Evolutionary conservation across 2,329 filamentous ascomycete genomes (phyloP), one percentile per base, ranked within the genome.

Genomic region (Westerdykella aurantiaca): DNA sequence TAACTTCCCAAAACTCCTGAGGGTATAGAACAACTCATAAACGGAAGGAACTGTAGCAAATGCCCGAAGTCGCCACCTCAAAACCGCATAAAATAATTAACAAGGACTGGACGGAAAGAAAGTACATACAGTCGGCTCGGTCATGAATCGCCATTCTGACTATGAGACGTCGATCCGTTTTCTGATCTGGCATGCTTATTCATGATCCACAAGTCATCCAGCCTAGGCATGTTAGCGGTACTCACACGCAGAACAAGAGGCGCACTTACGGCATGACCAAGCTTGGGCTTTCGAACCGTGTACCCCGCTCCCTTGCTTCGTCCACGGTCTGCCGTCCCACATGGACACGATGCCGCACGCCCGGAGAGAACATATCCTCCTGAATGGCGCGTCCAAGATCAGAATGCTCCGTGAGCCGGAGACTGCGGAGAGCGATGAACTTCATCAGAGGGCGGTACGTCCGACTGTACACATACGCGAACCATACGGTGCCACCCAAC

Each of bases 391-490:
- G 64, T 6, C 67, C 70, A 6, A 74, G 69, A 33, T 74, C 72
- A n/a, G 75, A 66, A 39, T 67, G 72, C 45, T 80, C 75, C 2
- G 80, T 76, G 21, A 80, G 75, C 52, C 83, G 80, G 46, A 98
- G 88, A 57, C 88, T 95, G 50, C 88, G 80, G 37, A 98, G 72
- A 22, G 94, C 89, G 63, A 98, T 97, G 63, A 93, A 96, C 55
- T 82, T 85, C 67, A 90, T 95, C 47, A 98, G 71, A 0, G 93
- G 91, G 57, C 88, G 86, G 58, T 93, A 98, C 1, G 85, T 86
- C 37, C 79, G 77, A 35, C 80, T 77, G 63, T 88, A 97, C 53
- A 88, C 86, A 66, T 87, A 86, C 51, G 80, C 85, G 62, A 94
- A 95, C 90, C 91, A 97, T 13, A 95, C 72, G 0, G 91, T 96